phyloP scores from a whole-genome alignment of 2,329 filamentous ascomycete genomes.

The Didymella pinodella region DNA sequence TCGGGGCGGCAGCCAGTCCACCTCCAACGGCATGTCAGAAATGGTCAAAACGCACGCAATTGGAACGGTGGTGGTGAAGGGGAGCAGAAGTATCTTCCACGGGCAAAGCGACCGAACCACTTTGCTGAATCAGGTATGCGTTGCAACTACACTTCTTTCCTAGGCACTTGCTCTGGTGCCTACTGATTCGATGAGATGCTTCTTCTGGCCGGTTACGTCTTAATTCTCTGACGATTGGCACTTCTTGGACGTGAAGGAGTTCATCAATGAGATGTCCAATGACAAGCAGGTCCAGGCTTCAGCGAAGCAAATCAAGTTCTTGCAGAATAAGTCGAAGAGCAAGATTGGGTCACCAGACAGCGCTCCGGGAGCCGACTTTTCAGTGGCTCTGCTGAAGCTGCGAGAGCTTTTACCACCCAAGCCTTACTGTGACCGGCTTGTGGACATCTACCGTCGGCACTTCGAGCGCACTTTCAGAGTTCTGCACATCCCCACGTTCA shows the following conservation, averaged over 20 bases:
- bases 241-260: conserved; percentile 30
- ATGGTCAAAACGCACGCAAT: conserved; percentile 17
- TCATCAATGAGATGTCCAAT: conserved; percentile 24
- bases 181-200: background rate
- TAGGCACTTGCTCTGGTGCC: background rate
- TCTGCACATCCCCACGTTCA: conserved; percentile 37
- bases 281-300: conserved; percentile 27
- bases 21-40: background rate
- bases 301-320: conserved; percentile 29
- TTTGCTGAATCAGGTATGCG: conserved; percentile 34
- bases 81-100: conserved; percentile 27
- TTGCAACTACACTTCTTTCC: no score
- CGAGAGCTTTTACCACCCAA: conserved; percentile 32
- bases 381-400: conserved; percentile 29
- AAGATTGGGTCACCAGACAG: conserved; percentile 24
- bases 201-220: background rate
- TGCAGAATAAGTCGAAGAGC: conserved; percentile 25
- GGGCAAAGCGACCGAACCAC: conserved; percentile 34
- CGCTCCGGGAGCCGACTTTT: conserved; percentile 19
- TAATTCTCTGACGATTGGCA: conserved; percentile 15
- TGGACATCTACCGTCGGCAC: conserved; percentile 28
- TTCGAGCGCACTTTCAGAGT: conserved; percentile 40
- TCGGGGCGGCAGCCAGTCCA: background rate
- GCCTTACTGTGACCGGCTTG: conserved; percentile 32
- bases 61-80: conserved; percentile 33